These are phyloP conservation scores for Adansonia madagascariensis DNA, from an alignment of 441 rosid genomes.

Conservation along the genomic window DNA sequence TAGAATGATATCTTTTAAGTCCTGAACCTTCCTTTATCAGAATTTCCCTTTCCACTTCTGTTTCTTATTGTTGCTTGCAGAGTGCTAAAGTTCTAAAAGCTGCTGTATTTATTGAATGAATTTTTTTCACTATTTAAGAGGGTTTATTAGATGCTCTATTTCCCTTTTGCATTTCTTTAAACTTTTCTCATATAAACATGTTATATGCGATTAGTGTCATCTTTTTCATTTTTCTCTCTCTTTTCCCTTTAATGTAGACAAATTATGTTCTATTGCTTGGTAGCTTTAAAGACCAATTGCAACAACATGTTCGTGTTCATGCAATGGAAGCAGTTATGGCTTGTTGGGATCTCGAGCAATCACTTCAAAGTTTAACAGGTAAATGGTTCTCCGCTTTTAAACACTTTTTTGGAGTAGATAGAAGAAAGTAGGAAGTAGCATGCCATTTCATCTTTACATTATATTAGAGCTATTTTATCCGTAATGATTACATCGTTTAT, in stretches of 20 bases:
- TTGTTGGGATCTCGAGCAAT: constrained; percentile 71
- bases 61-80: not conserved
- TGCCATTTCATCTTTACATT: not conserved
- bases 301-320: constrained; percentile 69
- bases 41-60: not conserved
- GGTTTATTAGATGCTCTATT: constrained; percentile 11
- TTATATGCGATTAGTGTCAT: not conserved
- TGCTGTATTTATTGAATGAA: not conserved
- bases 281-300: constrained; percentile 67
- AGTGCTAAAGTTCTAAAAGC: not conserved
- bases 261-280: constrained; percentile 63
- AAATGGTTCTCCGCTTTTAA: not conserved
- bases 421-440: too few relatives aligned
- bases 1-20: not conserved
- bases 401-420: not conserved
- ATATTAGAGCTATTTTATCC: not conserved
- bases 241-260: constrained; percentile 43
- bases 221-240: constrained; percentile 22
- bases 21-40: not conserved
- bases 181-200: constrained; percentile 24
- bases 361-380: constrained; percentile 63
- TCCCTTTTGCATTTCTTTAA: not conserved
- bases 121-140: not conserved
- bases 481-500: not conserved
- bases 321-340: constrained; percentile 78